phyloP scores from a whole-genome alignment of 169 alveolate species.

The Eimeria acervulina region DNA sequence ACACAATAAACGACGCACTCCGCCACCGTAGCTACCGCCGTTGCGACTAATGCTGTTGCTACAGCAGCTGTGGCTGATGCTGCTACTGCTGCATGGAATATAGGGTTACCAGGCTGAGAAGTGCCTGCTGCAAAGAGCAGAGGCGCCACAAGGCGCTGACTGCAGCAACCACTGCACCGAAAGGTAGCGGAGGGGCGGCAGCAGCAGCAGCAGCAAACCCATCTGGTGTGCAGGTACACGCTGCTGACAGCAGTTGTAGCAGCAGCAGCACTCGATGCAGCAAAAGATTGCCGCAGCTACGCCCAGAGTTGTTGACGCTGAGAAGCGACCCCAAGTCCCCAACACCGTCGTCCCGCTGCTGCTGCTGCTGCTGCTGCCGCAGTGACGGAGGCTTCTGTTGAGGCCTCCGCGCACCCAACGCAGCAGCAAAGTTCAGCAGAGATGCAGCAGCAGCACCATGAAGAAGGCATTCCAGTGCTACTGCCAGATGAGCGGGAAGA shows the following conservation, averaged over 20 bases:
- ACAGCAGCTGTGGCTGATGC: background rate
- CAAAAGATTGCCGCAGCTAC: conserved; percentile 74
- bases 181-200: conserved; percentile 46
- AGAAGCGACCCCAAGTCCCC: conserved; percentile 54
- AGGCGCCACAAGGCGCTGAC: conserved; percentile 75
- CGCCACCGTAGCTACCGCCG: background rate
- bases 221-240: conserved; percentile 65
- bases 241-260: conserved; percentile 74
- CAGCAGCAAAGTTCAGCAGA: conserved; percentile 34
- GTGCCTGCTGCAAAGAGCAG: conserved; percentile 59
- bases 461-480: conserved; percentile 57
- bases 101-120: conserved; percentile 59
- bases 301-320: background rate
- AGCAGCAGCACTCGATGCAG: conserved; percentile 76
- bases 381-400: conserved; percentile 35
- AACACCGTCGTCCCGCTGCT: conserved; percentile 53
- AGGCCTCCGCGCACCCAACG: conserved; percentile 60
- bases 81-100: background rate
- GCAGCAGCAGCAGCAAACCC: conserved; percentile 74
- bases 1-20: background rate
- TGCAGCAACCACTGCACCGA: conserved; percentile 73
- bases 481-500: conserved; percentile 26
- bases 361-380: conserved; percentile 64
- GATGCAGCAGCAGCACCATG: conserved; percentile 74
- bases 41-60: background rate